Evolutionary conservation across 768 basidiomycete species (phyloP), one percentile per base, ranked within the genome.

Genomic region (Mycena venus): DNA sequence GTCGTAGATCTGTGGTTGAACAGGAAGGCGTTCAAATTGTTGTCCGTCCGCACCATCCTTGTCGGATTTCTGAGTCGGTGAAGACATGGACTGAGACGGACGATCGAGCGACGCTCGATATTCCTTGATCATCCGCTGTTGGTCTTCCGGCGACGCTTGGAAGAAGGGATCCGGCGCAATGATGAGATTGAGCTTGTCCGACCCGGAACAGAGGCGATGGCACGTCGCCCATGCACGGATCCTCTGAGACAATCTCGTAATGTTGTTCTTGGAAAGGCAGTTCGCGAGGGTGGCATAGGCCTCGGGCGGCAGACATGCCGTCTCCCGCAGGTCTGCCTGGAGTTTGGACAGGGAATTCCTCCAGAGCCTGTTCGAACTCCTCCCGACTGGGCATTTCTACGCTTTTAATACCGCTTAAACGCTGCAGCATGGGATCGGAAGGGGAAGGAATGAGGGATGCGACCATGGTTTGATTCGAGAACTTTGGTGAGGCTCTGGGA

Each of bases 1-100:
- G 79, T 94, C 93, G 68, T 92, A 94, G 75, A 94, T 88, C 78
- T 94, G 93, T 27, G 87, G 84, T 65, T 90, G 89, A 61, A 93
- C 92, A 12, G 93, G 93, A 59, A 93, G 81, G 68, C 91, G 86
- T 76, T 93, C 90, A 79, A 91, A 93, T 55, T 79, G 80, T 81
- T 25, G 78, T 75, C 81, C 85, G 76, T 78, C 81, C 73, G 76
- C 80, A 75, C 82, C 85, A 65, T 80, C 81, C n/a, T 67, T 67
- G 49, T 79, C 79, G 25, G 55, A 47, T 68, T 59, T 74, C 53
- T 68, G 72, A 25, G 31, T 38, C 9, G 73, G 56, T 27, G 73
- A 63, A 7, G 73, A n/a, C 29, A 44, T 27, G 25, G 55, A 51
- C 5, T 68, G 63, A 38, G 60, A 27, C 29, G 67, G 59, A 78